Percentiles rank a stretch among this genome's conserved stretches.
phyloP scores from a whole-genome alignment of 345 rosid species.

The Geranium brycei region DNA sequence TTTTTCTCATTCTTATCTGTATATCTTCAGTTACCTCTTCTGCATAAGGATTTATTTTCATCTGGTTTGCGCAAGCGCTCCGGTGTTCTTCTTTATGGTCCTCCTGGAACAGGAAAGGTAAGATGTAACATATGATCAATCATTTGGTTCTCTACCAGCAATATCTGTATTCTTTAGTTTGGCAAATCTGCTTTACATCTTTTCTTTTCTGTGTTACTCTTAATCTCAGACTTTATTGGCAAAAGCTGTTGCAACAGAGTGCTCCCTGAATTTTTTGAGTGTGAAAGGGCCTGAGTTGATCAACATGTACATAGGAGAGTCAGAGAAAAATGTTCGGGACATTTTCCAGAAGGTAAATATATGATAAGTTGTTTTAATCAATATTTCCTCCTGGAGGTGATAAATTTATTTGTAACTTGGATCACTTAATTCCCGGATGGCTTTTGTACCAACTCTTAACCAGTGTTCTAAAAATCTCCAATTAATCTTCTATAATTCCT shows the following conservation, averaged over 20 bases:
- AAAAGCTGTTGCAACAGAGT: conserved; percentile 98
- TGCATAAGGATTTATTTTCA: conserved; percentile 89
- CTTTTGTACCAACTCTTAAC: neutral
- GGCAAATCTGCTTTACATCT: conserved; percentile 3
- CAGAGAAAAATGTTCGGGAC: conserved; percentile 91
- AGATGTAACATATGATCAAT: conserved; percentile 3
- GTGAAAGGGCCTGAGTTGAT: conserved; percentile 97
- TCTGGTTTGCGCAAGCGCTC: conserved; percentile 94
- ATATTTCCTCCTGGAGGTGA: neutral
- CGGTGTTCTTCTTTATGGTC: conserved; percentile 95
- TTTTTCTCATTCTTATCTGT: conserved; percentile 3
- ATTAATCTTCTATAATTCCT: too few relatives aligned
- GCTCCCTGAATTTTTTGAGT: conserved; percentile 86
- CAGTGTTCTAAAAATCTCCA: too few relatives aligned
- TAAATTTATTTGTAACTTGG: neutral
- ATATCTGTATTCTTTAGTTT: conserved; percentile 2
- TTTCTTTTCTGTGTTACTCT: conserved; percentile 12
- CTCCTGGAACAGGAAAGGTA: conserved; percentile 98
- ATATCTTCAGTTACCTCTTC: conserved; percentile 55
- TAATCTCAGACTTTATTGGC: conserved; percentile 72
- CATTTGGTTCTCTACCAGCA: conserved; percentile 4
- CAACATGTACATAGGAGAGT: conserved; percentile 99
- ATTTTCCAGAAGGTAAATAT: conserved; percentile 74
- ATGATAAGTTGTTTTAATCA: neutral
- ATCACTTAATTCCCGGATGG: neutral